These are phyloP conservation scores for Diddensiella caesifluorescens DNA, from an alignment of 805 yeast genomes.

Conservation along the genomic window DNA sequence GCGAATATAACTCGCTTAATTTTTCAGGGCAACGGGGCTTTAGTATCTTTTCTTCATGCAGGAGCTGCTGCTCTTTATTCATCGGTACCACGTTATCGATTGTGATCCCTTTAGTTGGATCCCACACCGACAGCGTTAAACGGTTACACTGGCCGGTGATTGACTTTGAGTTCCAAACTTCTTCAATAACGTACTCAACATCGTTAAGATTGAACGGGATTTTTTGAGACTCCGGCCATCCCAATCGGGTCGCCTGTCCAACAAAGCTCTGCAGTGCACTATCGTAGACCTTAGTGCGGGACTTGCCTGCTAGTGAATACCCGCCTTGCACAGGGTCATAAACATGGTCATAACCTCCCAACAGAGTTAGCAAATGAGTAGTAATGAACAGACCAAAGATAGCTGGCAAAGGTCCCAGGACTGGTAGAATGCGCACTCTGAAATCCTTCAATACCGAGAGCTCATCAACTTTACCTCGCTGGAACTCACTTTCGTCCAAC, in stretches of 20 bases:
- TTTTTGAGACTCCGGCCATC: conserved; percentile 57
- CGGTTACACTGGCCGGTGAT: conserved; percentile 77
- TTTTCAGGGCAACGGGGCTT: conserved; percentile 62
- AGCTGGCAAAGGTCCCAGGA: conserved; percentile 94
- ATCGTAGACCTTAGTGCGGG: conserved; percentile 80
- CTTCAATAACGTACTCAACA: conserved; percentile 79
- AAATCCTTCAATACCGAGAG: conserved; percentile 82
- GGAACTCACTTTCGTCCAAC: conserved; percentile 72
- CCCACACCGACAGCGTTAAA: conserved; percentile 81
- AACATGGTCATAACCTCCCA: conserved; percentile 60
- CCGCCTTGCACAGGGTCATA: conserved; percentile 48
- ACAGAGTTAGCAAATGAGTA: conserved; percentile 68
- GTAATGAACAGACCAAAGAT: conserved; percentile 90
- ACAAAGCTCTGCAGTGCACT: conserved; percentile 75
- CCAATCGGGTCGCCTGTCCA: conserved; percentile 79
- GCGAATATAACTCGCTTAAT: conserved; percentile 57
- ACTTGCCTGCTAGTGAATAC: conserved; percentile 78
- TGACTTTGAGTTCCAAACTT: conserved; percentile 87
- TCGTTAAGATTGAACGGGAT: conserved; percentile 67
- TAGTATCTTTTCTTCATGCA: conserved; percentile 72
- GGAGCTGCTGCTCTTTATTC: conserved; percentile 81
- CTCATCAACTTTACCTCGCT: conserved; percentile 79
- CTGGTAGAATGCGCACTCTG: conserved; percentile 92
- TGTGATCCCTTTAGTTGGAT: conserved; percentile 48
- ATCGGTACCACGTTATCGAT: conserved; percentile 78